Conservation (phyloP, 805 yeast species). For the Blastobotrys robertii region DNA sequence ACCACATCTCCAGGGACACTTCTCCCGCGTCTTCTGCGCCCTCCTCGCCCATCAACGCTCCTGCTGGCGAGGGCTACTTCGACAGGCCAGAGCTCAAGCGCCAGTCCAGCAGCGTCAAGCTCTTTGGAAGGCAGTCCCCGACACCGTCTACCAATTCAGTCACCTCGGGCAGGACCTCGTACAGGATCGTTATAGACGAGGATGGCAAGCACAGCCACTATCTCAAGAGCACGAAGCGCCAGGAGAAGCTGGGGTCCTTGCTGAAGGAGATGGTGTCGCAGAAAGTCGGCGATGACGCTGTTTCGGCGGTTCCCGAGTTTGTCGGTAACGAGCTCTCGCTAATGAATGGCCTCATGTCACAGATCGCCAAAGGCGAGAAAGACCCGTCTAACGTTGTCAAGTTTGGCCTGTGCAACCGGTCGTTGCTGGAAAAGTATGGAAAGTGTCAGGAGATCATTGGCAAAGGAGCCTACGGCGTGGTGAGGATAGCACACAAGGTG, state of each 20-base stretch:
- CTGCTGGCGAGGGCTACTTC: not conserved
- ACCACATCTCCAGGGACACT: not conserved
- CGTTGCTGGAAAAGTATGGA: constrained; percentile 90
- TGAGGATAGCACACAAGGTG: constrained; percentile 64
- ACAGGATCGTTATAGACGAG: constrained; percentile 18
- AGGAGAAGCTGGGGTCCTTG: constrained; percentile 32
- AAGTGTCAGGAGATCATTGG: constrained; percentile 88
- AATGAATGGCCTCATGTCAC: constrained; percentile 26
- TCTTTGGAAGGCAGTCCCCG: not conserved
- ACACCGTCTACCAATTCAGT: not conserved
- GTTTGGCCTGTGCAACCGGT: constrained; percentile 26
- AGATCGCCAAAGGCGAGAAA: constrained; percentile 27
- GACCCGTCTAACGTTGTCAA: constrained; percentile 25
- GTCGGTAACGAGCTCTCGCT: constrained; percentile 19
- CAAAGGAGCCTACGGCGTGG: constrained; percentile 87
- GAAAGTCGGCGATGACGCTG: constrained; percentile 28
- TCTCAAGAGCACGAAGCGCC: constrained; percentile 49
- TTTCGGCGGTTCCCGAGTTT: constrained; percentile 19
- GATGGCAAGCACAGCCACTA: constrained; percentile 78
- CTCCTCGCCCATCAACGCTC: not conserved
- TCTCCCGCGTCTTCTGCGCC: constrained; percentile 3
- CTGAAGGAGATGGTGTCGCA: constrained; percentile 49
- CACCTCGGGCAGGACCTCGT: not conserved
- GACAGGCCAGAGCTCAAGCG: not conserved
- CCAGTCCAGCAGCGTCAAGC: not conserved